Base-by-base conservation (phyloP, 2,329 filamentous ascomycete genomes). In the Sarocladiaceae sp. region DNA sequence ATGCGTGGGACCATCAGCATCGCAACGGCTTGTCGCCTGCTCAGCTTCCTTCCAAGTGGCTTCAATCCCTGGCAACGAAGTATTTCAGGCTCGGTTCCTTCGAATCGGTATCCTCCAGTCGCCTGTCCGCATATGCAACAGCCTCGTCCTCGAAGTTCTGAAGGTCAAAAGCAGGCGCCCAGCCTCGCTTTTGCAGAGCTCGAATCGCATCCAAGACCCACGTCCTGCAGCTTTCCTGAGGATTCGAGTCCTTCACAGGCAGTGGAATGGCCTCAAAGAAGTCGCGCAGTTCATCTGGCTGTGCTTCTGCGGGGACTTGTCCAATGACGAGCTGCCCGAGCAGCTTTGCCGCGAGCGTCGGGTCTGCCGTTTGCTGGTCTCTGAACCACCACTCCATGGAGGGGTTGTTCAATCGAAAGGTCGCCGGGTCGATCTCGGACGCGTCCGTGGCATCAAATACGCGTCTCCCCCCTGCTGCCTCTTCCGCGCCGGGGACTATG, bases 181-280 rank as follows among this genome's bases (percentile, higher is more conserved):
- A 62, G 1, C 49, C 55, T 21, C 50, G 46, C 6, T 15, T 43
- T 45, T 61, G 59, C 2, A 63, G 37, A 1, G 43, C 46, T 6
- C 26, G 43, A 6, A 63, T 53, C 1, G 59, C 59, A 47, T 55
- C 45, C 18, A 50, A 42, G n/a, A 41, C 47, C 59, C 60, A 63
- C 11, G 58, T 58, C 40, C 63, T 59, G n/a, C 59, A 62, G 46
- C 58, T 62, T 47, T 63, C 57, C 33, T 63, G 60, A 0, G 59
- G 60, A 40, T 62, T 35, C 13, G 45, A 58, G 18, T 62, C 57
- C 47, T 59, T 63, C 1, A 53, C 46, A 1, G 60, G 60, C 3
- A 60, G 39, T 13, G 52, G 55, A 24, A 63, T 43, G 9, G 10
- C 21, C 1, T 29, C 40, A 16, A 63, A 57, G 6, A 62, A 42